phyloP scores from a whole-genome alignment of 805 yeast genomes.

The Schizosaccharomyces osmophilus region DNA sequence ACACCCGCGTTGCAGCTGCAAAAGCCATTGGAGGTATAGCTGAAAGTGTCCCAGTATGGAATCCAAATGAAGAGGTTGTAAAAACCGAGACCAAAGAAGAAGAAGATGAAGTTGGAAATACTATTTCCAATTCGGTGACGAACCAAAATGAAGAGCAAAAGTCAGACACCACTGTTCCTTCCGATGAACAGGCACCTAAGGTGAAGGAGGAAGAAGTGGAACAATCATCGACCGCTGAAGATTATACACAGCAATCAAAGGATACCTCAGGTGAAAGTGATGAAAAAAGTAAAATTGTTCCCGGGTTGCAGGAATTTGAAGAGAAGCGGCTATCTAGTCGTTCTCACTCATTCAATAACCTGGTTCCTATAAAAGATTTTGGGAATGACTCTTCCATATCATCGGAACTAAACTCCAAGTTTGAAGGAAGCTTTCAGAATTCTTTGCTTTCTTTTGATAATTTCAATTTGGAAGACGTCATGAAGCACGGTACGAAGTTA shows the following conservation, averaged over 20 bases:
- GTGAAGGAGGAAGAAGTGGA: not conserved
- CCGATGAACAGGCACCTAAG: not conserved
- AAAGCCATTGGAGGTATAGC: constrained; percentile 86
- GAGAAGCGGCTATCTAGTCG: not conserved
- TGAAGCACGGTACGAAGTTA: constrained; percentile 22
- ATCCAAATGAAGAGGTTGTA: constrained; percentile 32
- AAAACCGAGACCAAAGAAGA: constrained; percentile 4
- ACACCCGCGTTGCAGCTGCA: constrained; percentile 84
- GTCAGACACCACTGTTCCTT: not conserved
- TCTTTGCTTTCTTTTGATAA: constrained; percentile 13
- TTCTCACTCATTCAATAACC: not conserved
- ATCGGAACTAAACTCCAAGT: not conserved
- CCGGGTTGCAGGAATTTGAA: not conserved
- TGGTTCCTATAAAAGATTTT: not conserved
- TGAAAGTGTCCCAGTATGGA: constrained; percentile 55
- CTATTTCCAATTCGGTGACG: too few relatives aligned
- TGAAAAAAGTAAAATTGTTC: not conserved
- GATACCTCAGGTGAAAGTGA: not conserved
- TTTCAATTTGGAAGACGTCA: constrained; percentile 16
- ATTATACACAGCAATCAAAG: not conserved
- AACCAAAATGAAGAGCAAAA: not conserved
- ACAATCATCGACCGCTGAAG: not conserved
- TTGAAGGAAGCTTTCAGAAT: not conserved
- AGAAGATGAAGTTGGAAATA: not conserved
- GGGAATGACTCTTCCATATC: not conserved